These are phyloP conservation scores for Wickerhamomyces hampshirensis DNA, from an alignment of 805 yeast species.

Conservation along the genomic window DNA sequence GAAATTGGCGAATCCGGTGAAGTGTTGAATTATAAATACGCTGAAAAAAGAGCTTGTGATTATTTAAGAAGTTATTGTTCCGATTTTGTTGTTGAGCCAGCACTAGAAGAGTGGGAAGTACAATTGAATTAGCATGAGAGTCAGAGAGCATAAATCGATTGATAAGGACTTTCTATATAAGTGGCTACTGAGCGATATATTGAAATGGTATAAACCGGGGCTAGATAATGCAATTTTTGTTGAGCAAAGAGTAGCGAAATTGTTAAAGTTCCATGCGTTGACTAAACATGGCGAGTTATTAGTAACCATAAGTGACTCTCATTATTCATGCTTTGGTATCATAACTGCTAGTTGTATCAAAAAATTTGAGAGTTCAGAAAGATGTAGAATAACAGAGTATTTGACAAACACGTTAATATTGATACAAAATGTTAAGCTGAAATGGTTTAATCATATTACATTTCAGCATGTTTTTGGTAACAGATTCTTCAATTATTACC, in stretches of 20 bases:
- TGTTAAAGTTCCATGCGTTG: conserved; percentile 6
- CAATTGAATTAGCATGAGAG: background rate
- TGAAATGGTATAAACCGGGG: background rate
- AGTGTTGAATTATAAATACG: conserved; percentile 1
- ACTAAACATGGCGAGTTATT: conserved; percentile 6
- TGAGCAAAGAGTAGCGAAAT: background rate
- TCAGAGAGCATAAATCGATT: background rate
- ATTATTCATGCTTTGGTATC: conserved; percentile 4
- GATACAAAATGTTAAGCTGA: conserved; percentile 2
- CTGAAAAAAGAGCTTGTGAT: conserved; percentile 6
- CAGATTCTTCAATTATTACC: background rate
- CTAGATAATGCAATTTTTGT: background rate
- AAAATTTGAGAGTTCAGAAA: conserved; percentile 8
- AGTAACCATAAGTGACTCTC: conserved; percentile 9
- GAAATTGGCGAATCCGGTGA: conserved; percentile 2
- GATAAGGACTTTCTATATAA: background rate
- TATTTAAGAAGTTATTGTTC: conserved; percentile 3
- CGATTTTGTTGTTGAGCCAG: conserved; percentile 1
- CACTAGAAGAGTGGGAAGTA: conserved; percentile 6
- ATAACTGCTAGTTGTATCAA: conserved; percentile 3
- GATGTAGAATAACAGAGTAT: conserved; percentile 12
- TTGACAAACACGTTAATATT: conserved; percentile 6
- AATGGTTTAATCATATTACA: conserved; percentile 6
- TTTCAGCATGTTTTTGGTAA: conserved; percentile 2
- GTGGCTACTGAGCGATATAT: background rate